Conservation (phyloP, 495 filamentous ascomycete genomes). For the Talaromyces adpressus region DNA sequence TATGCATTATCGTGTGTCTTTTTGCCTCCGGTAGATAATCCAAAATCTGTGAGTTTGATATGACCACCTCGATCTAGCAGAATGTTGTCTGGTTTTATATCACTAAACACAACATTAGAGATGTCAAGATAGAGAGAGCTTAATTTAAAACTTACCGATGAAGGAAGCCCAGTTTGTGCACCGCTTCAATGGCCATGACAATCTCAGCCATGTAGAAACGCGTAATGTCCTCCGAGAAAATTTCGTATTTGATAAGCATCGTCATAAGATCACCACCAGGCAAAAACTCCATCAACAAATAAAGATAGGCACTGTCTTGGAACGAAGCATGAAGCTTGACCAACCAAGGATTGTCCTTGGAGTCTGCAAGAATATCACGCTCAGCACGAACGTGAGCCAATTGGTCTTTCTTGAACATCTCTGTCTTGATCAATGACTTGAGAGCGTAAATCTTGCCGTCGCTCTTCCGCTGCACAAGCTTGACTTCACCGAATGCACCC, state of each 20-base stretch:
- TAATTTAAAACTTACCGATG: conserved; percentile 60
- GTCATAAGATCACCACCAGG: conserved; percentile 99
- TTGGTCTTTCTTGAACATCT: conserved; percentile 99
- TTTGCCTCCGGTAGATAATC: conserved; percentile 95
- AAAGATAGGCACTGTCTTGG: conserved; percentile 90
- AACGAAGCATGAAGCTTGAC: conserved; percentile 98
- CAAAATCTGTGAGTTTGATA: conserved; percentile 98
- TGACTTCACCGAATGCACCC: conserved; percentile 97
- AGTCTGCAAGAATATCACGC: conserved; percentile 94
- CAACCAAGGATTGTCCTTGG: conserved; percentile 93
- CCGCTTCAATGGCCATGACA: conserved; percentile 92
- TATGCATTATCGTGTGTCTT: conserved; percentile 97
- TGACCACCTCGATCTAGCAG: conserved; percentile 91
- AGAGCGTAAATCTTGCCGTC: conserved; percentile 97
- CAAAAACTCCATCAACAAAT: conserved; percentile 99
- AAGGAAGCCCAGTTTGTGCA: conserved; percentile 96
- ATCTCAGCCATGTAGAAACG: conserved; percentile 99
- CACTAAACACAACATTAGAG: conserved; percentile 44
- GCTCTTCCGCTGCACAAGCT: conserved; percentile 90
- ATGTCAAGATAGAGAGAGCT: too few species aligned
- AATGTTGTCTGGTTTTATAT: conserved; percentile 99
- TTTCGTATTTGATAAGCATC: conserved; percentile 99
- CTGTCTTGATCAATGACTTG: conserved; percentile 95
- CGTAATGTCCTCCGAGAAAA: conserved; percentile 97
- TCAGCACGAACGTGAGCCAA: conserved; percentile 97